These are phyloP conservation scores for Aspergillus alliaceus DNA, from an alignment of 2,329 filamentous ascomycete species.

Conservation along the genomic window DNA sequence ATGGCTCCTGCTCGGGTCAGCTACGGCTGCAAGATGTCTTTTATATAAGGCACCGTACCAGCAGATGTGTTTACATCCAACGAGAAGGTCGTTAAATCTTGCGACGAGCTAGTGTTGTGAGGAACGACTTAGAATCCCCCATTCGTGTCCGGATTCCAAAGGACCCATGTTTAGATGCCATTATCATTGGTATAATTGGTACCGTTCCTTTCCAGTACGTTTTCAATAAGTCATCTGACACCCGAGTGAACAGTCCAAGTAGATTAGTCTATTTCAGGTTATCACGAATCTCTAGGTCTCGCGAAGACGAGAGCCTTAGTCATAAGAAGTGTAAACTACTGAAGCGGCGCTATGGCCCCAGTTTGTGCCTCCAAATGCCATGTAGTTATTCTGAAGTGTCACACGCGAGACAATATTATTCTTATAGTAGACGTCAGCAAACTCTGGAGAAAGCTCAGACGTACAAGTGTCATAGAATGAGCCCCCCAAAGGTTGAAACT, in stretches of 20 bases:
- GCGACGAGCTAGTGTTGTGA: conserved; percentile 48
- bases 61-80: conserved; percentile 50
- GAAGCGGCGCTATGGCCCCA: conserved; percentile 55
- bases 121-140: conserved; percentile 54
- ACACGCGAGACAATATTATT: conserved; percentile 54
- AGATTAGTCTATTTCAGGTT: conserved; percentile 58
- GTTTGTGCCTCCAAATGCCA: conserved; percentile 57
- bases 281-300: conserved; percentile 54
- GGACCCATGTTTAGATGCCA: conserved; percentile 52
- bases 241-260: conserved; percentile 54
- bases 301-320: conserved; percentile 52
- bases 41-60: conserved; percentile 40
- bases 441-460: conserved; percentile 48
- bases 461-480: conserved; percentile 53
- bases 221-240: conserved; percentile 52
- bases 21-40: background rate
- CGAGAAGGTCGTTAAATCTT: conserved; percentile 47
- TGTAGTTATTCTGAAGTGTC: conserved; percentile 53
- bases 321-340: conserved; percentile 51
- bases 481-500: conserved; percentile 55
- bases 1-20: conserved; percentile 17
- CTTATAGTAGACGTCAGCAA: conserved; percentile 58
- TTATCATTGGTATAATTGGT: conserved; percentile 47
- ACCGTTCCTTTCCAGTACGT: conserved; percentile 56
- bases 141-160: conserved; percentile 52